Evolutionary conservation across 2,329 filamentous ascomycete species (phyloP), one percentile per base, ranked within the genome.

Genomic region (Penicillium aurantiogriseum): DNA sequence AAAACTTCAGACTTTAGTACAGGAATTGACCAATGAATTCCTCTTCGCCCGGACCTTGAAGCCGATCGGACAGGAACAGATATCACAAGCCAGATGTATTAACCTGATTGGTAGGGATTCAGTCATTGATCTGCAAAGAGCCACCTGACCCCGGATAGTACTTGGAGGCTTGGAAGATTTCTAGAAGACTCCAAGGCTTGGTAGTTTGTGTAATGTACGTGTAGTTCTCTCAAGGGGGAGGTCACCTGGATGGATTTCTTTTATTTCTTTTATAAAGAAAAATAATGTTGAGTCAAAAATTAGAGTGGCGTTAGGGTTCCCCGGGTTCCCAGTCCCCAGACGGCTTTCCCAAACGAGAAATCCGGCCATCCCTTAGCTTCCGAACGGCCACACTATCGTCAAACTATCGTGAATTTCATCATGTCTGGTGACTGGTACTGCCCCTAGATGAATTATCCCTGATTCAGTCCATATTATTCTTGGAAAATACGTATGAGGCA

Each of bases 301-400:
- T 19, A 46, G 38, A 55, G 55, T 57, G 55, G 55, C 55, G 55
- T 57, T 48, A 25, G 39, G 15, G 33, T 52, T 52, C 49, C 54
- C 54, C 47, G 39, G 53, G 38, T 51, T 54, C 36, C 17, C 27
- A 25, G 19, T 25, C 38, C 39, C 47, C 44, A 50, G 51, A 51
- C 56, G 56, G 56, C 15, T 51, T 58, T 33, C 56, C 56, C 29
- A 27, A 58, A 46, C 6, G 11, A 58, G 56, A 51, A 51, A 56
- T 58, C 56, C 56, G 52, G 49, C n/a, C 36, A 35, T 33, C 19
- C 25, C 35, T 52, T 31, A 29, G n/a, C 19, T 56, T 39, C 53
- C 31, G 39, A 56, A 36, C 43, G n/a, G 42, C 42, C 40, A 27
- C 40, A 42, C 31, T n/a, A 40, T 43, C 42, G 43, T 45, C 10